These are phyloP conservation scores for Naganishia friedmannii DNA, from an alignment of 768 basidiomycete genomes.

Conservation along the genomic window DNA sequence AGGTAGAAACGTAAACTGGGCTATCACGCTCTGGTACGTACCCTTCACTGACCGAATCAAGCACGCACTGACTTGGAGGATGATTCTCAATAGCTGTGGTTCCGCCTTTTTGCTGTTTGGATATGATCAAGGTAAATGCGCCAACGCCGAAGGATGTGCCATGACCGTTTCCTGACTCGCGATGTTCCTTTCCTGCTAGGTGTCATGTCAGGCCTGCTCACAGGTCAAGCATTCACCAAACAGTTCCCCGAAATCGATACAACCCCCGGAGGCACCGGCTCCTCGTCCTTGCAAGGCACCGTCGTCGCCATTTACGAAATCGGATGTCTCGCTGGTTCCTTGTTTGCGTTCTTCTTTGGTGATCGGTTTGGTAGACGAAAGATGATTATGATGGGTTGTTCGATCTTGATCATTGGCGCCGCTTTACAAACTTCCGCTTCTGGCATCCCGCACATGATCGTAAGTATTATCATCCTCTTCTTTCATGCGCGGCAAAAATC, in stretches of 20 bases:
- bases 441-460: constrained; percentile 30
- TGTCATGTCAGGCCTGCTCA: constrained; percentile 50
- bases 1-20: constrained; percentile 33
- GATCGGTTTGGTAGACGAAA: constrained; percentile 35
- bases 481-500: too few species aligned
- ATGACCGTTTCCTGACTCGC: not conserved
- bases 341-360: constrained; percentile 36
- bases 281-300: constrained; percentile 37
- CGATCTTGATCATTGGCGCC: constrained; percentile 36
- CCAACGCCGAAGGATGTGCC: not conserved
- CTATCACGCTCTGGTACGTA: constrained; percentile 32
- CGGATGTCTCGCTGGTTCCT: constrained; percentile 40
- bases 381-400: constrained; percentile 38
- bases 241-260: constrained; percentile 47
- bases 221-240: constrained; percentile 44
- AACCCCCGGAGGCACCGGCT: constrained; percentile 31
- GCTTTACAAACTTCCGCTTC: constrained; percentile 36
- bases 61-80: too few species aligned
- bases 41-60: not conserved
- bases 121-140: constrained; percentile 39
- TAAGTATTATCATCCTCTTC: not conserved
- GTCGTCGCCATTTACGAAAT: constrained; percentile 43
- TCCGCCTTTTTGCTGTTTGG: constrained; percentile 40
- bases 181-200: constrained; percentile 24
- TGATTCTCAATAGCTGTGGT: constrained; percentile 23